Percentiles rank a stretch among this genome's conserved stretches.
phyloP scores from a whole-genome alignment of 2,329 filamentous ascomycete species.

The Didymellaceae sp. region DNA sequence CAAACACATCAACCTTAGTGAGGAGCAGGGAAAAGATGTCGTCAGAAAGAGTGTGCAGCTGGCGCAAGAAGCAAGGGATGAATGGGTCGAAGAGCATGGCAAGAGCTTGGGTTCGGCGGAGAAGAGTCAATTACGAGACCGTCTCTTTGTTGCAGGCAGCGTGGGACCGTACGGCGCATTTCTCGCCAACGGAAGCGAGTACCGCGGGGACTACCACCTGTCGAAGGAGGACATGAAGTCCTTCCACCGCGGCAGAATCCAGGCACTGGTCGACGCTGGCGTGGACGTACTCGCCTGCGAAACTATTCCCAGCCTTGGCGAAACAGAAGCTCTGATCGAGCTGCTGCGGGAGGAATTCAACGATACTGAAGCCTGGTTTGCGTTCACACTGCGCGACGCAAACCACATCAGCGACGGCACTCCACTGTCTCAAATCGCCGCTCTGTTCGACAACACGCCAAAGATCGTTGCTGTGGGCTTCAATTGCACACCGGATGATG shows the following conservation, averaged over 20 bases:
- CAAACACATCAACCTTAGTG: constrained; percentile 45
- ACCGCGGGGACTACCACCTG: constrained; percentile 52
- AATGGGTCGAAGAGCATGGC: constrained; percentile 27
- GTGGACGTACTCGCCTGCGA: constrained; percentile 55
- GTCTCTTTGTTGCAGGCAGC: constrained; percentile 52
- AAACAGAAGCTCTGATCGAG: constrained; percentile 50
- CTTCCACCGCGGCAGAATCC: constrained; percentile 54
- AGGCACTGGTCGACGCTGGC: constrained; percentile 50
- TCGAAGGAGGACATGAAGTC: constrained; percentile 41
- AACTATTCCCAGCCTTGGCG: constrained; percentile 52
- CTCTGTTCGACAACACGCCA: constrained; percentile 32
- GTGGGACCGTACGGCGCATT: constrained; percentile 58
- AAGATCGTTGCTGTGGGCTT: constrained; percentile 54
- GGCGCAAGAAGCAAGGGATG: constrained; percentile 48
- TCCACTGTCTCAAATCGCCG: constrained; percentile 40
- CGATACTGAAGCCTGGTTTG: constrained; percentile 48
- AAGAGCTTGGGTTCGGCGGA: constrained; percentile 3
- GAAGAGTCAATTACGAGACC: constrained; percentile 2
- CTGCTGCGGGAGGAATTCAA: constrained; percentile 50
- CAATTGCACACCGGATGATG: constrained; percentile 52
- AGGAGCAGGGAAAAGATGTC: constrained; percentile 44
- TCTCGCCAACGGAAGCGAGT: constrained; percentile 56
- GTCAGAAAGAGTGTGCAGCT: constrained; percentile 52
- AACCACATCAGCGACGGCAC: constrained; percentile 53
- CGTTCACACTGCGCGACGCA: constrained; percentile 50